Evolutionary conservation across 306 rosid species (phyloP), one percentile per base, ranked within the genome.

Genomic region (Canavalia ensiformis): DNA sequence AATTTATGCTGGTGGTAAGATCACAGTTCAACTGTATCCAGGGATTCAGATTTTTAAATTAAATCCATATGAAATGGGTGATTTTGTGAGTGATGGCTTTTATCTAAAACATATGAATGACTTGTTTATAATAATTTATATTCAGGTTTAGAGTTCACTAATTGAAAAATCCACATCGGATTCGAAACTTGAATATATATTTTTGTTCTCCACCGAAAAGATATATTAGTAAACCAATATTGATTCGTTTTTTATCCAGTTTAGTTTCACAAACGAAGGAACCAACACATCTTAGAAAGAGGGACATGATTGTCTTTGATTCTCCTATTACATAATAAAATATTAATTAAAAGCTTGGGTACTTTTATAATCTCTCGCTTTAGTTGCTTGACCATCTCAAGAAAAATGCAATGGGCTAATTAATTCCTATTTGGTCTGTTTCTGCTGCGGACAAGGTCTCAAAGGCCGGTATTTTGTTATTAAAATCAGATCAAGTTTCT

Each of bases 311-410:
- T 63, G 46, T 37, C 29, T 64, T 18, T 37, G 49, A 39, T 64
- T 64, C 47, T 64, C 29, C 13, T 12, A 64, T 37, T 64, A 64
- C 39, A 39, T 41, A 65, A 37, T 64, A 11, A 64, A 64, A 35
- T 37, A 64, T 12, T 34, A 35, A 8, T 35, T 35, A 35, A 35
- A 64, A 64, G 47, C 6, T 37, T 35, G 7, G 10, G n/a, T 7
- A 10, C 29, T 35, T 63, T 33, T 34, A 33, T 34, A 34, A 11
- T 51, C 56, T 51, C 25, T 51, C 28, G 28, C 56, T 51, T 51
- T 4, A 37, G 4, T 37, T 37, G 41, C 41, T 2, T 37, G 41
- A 37, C 41, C 41, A 37, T 37, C 3, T 37, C 3, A 37, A 37
- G 25, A 18, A 18, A 18, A 18, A 18, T 18, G 25, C 25, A 18